These are phyloP conservation scores for Russula vinacea DNA, from an alignment of 768 basidiomycete species.

Conservation along the genomic window DNA sequence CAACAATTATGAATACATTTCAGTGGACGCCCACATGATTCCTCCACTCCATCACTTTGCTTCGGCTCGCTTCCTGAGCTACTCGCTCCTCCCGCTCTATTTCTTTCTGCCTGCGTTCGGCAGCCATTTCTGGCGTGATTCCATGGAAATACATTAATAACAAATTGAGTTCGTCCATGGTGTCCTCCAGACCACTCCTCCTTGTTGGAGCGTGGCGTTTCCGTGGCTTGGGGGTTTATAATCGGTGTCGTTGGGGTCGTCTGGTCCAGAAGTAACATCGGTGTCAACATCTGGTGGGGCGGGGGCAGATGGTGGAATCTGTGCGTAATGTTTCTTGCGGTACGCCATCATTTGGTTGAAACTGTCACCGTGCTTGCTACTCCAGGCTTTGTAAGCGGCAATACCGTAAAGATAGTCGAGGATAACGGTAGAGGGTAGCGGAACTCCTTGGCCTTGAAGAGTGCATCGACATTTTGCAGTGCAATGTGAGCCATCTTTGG, in stretches of 20 bases:
- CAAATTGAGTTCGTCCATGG: background rate
- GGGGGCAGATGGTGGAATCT: background rate
- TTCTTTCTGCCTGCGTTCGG: slow-evolving; percentile 3
- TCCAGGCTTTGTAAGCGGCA: slow-evolving; percentile 6
- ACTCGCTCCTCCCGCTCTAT: background rate
- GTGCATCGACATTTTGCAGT: slow-evolving; percentile 6
- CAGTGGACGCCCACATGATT: background rate
- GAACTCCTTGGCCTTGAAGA: background rate
- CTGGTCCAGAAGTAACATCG: background rate
- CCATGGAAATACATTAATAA: background rate
- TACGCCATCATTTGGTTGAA: background rate
- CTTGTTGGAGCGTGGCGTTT: background rate
- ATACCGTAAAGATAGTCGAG: background rate
- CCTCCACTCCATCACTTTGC: slow-evolving; percentile 1
- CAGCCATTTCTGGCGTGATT: background rate
- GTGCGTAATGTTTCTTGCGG: background rate
- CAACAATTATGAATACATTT: background rate
- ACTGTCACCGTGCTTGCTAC: background rate
- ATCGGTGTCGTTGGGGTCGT: background rate
- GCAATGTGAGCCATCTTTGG: no score
- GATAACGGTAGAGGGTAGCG: background rate
- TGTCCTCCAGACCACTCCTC: background rate
- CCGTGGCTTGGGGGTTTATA: background rate
- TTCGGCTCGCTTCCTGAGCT: background rate
- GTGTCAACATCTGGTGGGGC: background rate